These are phyloP conservation scores for Botrytis hyacinthi DNA, from an alignment of 2,329 filamentous ascomycete species.

Conservation along the genomic window DNA sequence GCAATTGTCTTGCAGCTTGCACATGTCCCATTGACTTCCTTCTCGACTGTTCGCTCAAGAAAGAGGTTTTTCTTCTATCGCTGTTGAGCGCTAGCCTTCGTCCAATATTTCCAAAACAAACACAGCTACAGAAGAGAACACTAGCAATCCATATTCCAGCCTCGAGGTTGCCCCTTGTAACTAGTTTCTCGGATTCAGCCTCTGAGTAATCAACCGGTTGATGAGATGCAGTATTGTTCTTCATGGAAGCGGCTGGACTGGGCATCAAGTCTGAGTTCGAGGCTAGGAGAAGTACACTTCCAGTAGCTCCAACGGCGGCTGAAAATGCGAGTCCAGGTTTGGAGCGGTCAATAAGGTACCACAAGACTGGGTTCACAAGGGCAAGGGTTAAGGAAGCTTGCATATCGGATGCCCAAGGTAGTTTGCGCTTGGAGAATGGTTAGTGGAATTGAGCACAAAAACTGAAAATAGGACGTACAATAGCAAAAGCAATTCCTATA, in stretches of 20 bases:
- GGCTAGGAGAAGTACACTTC: conserved; percentile 71
- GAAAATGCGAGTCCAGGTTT: conserved; percentile 80
- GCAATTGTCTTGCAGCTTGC: conserved; percentile 17
- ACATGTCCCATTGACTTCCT: conserved; percentile 16
- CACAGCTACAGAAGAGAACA: conserved; percentile 89
- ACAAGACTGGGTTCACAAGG: conserved; percentile 87
- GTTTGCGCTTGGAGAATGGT: conserved; percentile 61
- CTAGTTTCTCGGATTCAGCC: conserved; percentile 49
- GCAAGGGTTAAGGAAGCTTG: conserved; percentile 88
- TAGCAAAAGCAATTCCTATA: conserved; percentile 72
- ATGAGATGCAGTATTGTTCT: conserved; percentile 24
- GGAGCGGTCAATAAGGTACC: conserved; percentile 94
- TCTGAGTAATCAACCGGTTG: conserved; percentile 21
- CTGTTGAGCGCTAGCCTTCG: conserved; percentile 59
- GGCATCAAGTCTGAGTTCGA: conserved; percentile 79
- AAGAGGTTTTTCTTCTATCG: not conserved
- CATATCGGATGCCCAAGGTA: conserved; percentile 92
- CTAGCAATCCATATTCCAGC: conserved; percentile 86
- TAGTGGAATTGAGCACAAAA: conserved; percentile 23
- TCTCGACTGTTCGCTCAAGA: not conserved
- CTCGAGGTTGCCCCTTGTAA: conserved; percentile 63
- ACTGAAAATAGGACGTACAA: conserved; percentile 63
- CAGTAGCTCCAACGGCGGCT: conserved; percentile 66
- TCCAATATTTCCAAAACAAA: conserved; percentile 96
- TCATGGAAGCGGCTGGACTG: conserved; percentile 48